Conservation (phyloP, 2,329 filamentous ascomycete genomes). For the Tolypocladium tropicale region DNA sequence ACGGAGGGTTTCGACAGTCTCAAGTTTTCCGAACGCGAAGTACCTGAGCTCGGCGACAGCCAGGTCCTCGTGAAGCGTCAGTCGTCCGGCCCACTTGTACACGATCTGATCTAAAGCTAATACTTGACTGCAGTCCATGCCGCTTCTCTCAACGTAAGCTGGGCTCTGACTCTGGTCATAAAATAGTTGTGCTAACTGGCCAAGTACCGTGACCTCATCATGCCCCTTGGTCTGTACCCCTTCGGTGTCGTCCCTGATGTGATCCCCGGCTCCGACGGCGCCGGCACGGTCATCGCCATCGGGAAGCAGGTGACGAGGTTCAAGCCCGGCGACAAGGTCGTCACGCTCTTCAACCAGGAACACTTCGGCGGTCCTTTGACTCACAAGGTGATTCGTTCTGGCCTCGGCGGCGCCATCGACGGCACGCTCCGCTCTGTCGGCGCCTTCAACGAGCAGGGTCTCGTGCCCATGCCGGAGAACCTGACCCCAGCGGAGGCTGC, state of each 20-base stretch:
- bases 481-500: conserved; percentile 42
- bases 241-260: conserved; percentile 26
- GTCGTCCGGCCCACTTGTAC: conserved; percentile 1
- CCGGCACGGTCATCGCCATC: conserved; percentile 41
- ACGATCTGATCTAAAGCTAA: conserved; percentile 2
- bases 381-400: conserved; percentile 29
- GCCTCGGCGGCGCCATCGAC: conserved; percentile 58
- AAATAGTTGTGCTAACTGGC: background rate
- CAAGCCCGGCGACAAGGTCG: conserved; percentile 41
- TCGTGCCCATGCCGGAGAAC: conserved; percentile 51
- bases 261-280: conserved; percentile 41
- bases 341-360: conserved; percentile 52
- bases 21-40: conserved; percentile 39
- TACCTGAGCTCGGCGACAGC: conserved; percentile 55
- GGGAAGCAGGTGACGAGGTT: conserved; percentile 37
- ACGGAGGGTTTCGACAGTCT: conserved; percentile 49
- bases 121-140: conserved; percentile 26
- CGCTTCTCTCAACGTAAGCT: conserved; percentile 37
- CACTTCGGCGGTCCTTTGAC: conserved; percentile 36
- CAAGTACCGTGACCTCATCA: conserved; percentile 42
- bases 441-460: conserved; percentile 56
- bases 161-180: background rate
- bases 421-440: conserved; percentile 59
- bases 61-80: conserved; percentile 58
- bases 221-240: conserved; percentile 30